Percentiles rank a stretch among this genome's conserved stretches.
Conservation (phyloP, 371 early-diverging fungal genomes). For the Mortierella sp. region DNA sequence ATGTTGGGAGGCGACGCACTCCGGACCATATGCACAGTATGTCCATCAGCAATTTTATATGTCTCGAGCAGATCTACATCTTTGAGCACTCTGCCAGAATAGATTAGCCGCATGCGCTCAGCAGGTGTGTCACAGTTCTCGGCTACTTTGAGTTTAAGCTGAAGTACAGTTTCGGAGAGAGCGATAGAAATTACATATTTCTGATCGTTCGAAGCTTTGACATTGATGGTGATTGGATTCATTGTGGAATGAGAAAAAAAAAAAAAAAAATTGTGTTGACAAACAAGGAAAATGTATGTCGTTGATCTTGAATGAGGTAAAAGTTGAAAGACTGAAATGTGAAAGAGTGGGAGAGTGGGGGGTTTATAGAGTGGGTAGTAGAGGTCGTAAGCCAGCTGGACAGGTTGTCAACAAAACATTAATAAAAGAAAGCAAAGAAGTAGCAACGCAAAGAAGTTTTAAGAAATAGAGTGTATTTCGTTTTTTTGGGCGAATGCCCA, state of each 20-base stretch:
- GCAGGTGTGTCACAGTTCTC: constrained; percentile 73
- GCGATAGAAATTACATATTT: constrained; percentile 78
- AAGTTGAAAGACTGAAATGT: neutral
- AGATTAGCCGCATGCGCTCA: constrained; percentile 90
- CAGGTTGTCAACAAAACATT: neutral
- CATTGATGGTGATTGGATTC: constrained; percentile 68
- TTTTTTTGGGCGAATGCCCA: neutral
- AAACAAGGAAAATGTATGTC: too few relatives aligned
- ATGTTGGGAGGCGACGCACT: constrained; percentile 55
- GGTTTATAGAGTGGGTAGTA: neutral
- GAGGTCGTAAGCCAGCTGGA: neutral
- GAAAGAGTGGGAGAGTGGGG: constrained; percentile 6
- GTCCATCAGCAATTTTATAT: constrained; percentile 84
- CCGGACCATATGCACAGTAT: constrained; percentile 89
- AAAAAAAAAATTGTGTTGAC: neutral
- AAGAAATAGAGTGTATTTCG: neutral
- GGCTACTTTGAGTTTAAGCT: constrained; percentile 82
- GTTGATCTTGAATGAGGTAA: neutral
- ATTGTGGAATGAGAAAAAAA: neutral
- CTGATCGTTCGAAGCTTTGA: constrained; percentile 89
- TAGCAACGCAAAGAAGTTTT: neutral
- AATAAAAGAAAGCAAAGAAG: neutral
- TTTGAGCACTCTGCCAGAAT: constrained; percentile 93
- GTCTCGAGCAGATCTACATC: constrained; percentile 82
- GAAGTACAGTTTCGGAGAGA: constrained; percentile 72